Conservation (phyloP, 2,329 filamentous ascomycete species). For the Talaromyces funiculosus region DNA sequence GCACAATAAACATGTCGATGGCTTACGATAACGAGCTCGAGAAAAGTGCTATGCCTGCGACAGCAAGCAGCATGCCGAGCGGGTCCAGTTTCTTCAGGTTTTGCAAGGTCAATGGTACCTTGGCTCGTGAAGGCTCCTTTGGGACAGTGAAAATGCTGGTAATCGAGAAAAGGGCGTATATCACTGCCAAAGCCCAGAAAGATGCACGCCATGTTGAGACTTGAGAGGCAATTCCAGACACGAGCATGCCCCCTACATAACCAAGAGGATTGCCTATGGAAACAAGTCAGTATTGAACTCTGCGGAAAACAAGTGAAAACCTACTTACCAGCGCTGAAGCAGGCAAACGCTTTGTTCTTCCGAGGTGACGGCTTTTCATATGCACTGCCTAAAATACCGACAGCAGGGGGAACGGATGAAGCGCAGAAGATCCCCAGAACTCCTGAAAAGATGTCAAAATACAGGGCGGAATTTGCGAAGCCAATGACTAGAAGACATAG, state of each 20-base stretch:
- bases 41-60: slow-evolving; percentile 61
- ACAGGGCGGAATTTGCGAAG: slow-evolving; percentile 54
- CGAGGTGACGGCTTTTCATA: slow-evolving; percentile 57
- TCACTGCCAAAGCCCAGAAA: slow-evolving; percentile 58
- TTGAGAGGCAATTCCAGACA: slow-evolving; percentile 57
- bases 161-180: slow-evolving; percentile 56
- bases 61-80: slow-evolving; percentile 55
- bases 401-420: slow-evolving; percentile 58
- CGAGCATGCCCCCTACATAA: slow-evolving; percentile 54
- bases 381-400: slow-evolving; percentile 58
- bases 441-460: slow-evolving; percentile 58
- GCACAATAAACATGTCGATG: neutral
- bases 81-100: slow-evolving; percentile 56
- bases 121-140: slow-evolving; percentile 43
- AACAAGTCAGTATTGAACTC: neutral
- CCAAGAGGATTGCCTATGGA: slow-evolving; percentile 49
- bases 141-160: slow-evolving; percentile 59
- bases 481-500: slow-evolving; percentile 54
- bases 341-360: slow-evolving; percentile 62
- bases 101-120: slow-evolving; percentile 38
- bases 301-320: neutral
- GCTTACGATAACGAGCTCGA: slow-evolving; percentile 54
- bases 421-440: slow-evolving; percentile 61
- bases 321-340: slow-evolving; percentile 47
- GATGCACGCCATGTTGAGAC: slow-evolving; percentile 59